Evolutionary conservation across 306 rosid genomes (phyloP).

Genomic region (Lupinus albus): DNA sequence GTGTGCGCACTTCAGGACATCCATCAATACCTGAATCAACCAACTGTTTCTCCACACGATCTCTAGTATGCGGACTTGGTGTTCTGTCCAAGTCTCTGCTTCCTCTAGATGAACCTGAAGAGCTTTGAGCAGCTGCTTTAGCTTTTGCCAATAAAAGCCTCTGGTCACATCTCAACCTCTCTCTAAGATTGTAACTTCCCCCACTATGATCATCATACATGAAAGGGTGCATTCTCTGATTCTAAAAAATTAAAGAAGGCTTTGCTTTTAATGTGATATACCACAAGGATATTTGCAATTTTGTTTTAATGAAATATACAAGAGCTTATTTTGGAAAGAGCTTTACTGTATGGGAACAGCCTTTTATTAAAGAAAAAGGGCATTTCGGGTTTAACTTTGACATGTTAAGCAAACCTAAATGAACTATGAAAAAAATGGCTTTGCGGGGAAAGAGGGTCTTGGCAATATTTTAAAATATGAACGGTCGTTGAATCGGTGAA

Average conservation of each 20-base stretch:
- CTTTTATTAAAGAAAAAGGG: too few species aligned
- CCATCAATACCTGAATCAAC: slow-evolving; percentile 41
- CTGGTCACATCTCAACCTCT: slow-evolving; percentile 52
- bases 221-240: slow-evolving; percentile 72
- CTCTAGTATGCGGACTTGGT: slow-evolving; percentile 40
- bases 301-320: slow-evolving; percentile 19
- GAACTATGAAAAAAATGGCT: too few species aligned
- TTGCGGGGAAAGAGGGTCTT: too few species aligned
- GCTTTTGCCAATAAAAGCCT: slow-evolving; percentile 38
- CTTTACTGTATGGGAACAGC: too few species aligned
- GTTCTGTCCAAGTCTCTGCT: slow-evolving; percentile 37
- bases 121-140: slow-evolving; percentile 34
- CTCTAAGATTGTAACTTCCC: slow-evolving; percentile 65
- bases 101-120: slow-evolving; percentile 44
- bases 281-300: slow-evolving; percentile 20
- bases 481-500: too few species aligned
- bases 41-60: slow-evolving; percentile 22
- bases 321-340: too few species aligned
- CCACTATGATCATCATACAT: slow-evolving; percentile 62
- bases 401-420: too few species aligned
- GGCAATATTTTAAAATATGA: too few species aligned
- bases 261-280: slow-evolving; percentile 36
- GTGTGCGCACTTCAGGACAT: slow-evolving; percentile 34
- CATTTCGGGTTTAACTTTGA: too few species aligned
- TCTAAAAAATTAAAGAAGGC: slow-evolving; percentile 51